Conservation (phyloP, 2,329 filamentous ascomycete species). For the Ceratocystis albifundus region DNA sequence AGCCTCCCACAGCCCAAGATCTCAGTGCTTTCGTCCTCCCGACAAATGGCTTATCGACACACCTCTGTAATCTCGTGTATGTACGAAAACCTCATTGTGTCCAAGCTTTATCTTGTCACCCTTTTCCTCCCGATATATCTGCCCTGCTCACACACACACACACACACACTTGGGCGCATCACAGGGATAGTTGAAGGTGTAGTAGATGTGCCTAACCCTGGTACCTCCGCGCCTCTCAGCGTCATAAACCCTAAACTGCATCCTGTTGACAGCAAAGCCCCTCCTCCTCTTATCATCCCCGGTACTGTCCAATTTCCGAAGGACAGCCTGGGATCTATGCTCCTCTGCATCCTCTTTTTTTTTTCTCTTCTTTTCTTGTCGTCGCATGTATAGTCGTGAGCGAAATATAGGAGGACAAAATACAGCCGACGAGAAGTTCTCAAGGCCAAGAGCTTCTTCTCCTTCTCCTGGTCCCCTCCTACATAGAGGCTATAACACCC, state of each 20-base stretch:
- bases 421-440: neutral
- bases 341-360: neutral
- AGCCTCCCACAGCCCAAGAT: neutral
- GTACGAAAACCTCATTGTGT: neutral
- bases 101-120: neutral
- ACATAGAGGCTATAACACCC: neutral
- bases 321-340: neutral
- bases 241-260: neutral
- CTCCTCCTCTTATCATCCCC: neutral
- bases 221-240: neutral
- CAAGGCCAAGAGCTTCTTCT: neutral
- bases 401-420: neutral
- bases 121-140: neutral
- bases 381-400: no score
- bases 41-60: neutral
- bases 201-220: neutral
- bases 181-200: neutral
- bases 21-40: neutral
- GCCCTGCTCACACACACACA: neutral
- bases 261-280: neutral
- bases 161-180: neutral
- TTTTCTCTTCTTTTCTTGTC: no score
- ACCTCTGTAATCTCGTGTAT: conserved; percentile 2
- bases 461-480: neutral
- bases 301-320: neutral